A percentile compares a stretch with the other conserved stretches of the same genome.
Evolutionary conservation across 257 asterid genomes (phyloP).

Genomic region (Datura wrightii): DNA sequence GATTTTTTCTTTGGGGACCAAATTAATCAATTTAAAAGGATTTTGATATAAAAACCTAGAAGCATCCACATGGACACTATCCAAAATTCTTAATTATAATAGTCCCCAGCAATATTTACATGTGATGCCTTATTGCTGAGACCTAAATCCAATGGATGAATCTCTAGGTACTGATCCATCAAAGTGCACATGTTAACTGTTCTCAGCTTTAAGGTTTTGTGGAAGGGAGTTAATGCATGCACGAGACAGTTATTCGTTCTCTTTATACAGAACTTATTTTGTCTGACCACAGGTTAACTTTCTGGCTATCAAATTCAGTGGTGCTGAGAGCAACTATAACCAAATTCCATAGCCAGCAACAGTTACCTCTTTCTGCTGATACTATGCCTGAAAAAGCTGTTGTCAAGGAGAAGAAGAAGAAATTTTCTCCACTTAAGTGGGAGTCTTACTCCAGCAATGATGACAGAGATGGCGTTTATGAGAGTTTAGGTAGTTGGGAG

Average conservation of each 20-base stretch:
- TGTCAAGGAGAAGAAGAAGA: constrained; percentile 43
- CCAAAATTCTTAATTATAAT: not conserved
- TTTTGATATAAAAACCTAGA: not conserved
- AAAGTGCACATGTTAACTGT: not conserved
- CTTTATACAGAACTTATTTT: constrained; percentile 14
- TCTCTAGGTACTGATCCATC: not conserved
- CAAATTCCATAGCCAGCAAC: constrained; percentile 49
- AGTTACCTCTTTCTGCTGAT: constrained; percentile 46
- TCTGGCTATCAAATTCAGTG: constrained; percentile 90
- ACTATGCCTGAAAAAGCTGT: constrained; percentile 41
- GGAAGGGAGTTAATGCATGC: not conserved
- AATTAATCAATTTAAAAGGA: not conserved
- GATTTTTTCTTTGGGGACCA: not conserved
- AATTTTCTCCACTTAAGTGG: constrained; percentile 61
- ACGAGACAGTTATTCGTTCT: constrained; percentile 4
- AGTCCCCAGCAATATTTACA: constrained; percentile 2
- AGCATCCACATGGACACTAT: not conserved
- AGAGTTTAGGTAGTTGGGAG: constrained; percentile 56
- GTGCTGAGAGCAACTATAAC: constrained; percentile 84
- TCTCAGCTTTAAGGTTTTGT: not conserved
- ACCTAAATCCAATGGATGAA: not conserved
- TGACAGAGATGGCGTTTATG: constrained; percentile 39
- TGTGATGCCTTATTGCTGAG: not conserved
- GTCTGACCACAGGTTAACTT: constrained; percentile 72
- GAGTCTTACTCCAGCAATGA: constrained; percentile 50